phyloP scores from a whole-genome alignment of 805 yeast genomes.

The Starmerella vaccinii region DNA sequence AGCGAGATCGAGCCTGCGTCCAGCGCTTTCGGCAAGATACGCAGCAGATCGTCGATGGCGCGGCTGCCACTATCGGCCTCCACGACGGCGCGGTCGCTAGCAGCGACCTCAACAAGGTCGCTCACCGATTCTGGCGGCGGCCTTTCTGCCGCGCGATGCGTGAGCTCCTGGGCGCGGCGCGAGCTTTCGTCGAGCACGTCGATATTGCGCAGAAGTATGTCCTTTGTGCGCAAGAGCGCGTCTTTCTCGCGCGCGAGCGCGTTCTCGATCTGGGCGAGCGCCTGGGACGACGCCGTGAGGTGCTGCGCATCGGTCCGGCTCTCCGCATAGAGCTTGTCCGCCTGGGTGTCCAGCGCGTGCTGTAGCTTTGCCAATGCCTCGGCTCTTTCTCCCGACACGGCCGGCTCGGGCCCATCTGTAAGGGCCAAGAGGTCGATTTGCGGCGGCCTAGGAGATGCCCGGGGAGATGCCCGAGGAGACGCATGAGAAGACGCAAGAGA shows the following conservation, averaged over 20 bases:
- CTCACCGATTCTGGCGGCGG: constrained; percentile 14
- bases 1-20: constrained; percentile 40
- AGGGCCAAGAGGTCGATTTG: background rate
- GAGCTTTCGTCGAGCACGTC: constrained; percentile 25
- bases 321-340: background rate
- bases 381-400: background rate
- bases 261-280: background rate
- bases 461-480: background rate
- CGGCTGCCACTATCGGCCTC: constrained; percentile 53
- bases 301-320: background rate
- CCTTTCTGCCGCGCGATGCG: constrained; percentile 27
- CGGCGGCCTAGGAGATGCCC: too few species aligned
- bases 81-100: constrained; percentile 47
- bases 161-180: constrained; percentile 28
- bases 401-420: background rate
- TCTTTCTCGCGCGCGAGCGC: background rate
- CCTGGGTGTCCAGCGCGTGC: background rate
- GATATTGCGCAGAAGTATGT: constrained; percentile 3
- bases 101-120: constrained; percentile 40
- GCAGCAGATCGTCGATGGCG: constrained; percentile 60
- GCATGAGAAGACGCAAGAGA: background rate
- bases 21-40: constrained; percentile 47
- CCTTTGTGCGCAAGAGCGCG: background rate
- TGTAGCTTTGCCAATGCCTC: background rate
- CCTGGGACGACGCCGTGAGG: background rate